Evolutionary conservation across 192 early-diverging fungal genomes (phyloP).

Genomic region (Backusella morwellensis): DNA sequence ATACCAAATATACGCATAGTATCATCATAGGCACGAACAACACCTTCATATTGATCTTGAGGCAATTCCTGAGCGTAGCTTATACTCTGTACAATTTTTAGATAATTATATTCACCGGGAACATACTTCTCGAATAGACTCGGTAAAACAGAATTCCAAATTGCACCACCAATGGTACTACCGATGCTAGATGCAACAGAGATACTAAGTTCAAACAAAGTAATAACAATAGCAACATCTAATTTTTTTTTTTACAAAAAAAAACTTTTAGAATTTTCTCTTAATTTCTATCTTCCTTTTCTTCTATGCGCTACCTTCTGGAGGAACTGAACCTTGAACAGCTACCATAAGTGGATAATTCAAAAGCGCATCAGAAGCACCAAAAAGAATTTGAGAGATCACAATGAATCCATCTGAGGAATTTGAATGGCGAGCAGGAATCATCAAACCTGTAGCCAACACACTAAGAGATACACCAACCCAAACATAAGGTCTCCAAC

Average conservation of each 20-base stretch:
- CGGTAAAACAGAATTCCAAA: slow-evolving; percentile 24
- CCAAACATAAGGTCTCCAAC: slow-evolving; percentile 17
- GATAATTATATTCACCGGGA: slow-evolving; percentile 17
- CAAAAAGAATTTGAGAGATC: slow-evolving; percentile 15
- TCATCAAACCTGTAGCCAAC: slow-evolving; percentile 23
- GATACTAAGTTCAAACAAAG: slow-evolving; percentile 17
- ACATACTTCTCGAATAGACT: slow-evolving; percentile 12
- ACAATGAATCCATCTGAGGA: slow-evolving; percentile 22
- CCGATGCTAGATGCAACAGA: slow-evolving; percentile 17
- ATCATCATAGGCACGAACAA: slow-evolving; percentile 18
- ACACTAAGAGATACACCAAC: slow-evolving; percentile 15
- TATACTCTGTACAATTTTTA: slow-evolving; percentile 8
- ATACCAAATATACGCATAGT: slow-evolving; percentile 5
- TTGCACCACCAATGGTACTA: slow-evolving; percentile 16
- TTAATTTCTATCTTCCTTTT: background rate
- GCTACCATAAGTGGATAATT: slow-evolving; percentile 8
- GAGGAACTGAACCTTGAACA: slow-evolving; percentile 19
- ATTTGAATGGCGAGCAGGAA: slow-evolving; percentile 19
- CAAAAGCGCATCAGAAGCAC: slow-evolving; percentile 14
- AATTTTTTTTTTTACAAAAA: background rate
- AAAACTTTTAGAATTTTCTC: background rate
- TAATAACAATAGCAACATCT: slow-evolving; percentile 31
- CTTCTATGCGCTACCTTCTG: slow-evolving; percentile 3
- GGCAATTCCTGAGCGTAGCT: slow-evolving; percentile 7
- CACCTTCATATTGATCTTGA: slow-evolving; percentile 15